Evolutionary conservation across 2,329 filamentous ascomycete species (phyloP).

Genomic region (Fusarium praegraminearum): DNA sequence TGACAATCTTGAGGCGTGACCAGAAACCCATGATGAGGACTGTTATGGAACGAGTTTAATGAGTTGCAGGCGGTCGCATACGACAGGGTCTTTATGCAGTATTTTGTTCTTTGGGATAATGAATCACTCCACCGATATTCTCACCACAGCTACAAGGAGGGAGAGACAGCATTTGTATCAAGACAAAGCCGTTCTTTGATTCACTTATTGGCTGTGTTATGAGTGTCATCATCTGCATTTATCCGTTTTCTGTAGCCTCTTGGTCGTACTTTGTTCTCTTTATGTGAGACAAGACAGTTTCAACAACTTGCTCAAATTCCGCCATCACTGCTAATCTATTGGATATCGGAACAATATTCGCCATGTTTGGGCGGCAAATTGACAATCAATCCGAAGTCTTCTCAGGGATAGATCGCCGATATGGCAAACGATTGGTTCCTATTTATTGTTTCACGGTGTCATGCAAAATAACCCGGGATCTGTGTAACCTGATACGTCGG

Average conservation of each 20-base stretch:
- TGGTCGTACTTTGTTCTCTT: not conserved
- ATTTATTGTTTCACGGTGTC: not conserved
- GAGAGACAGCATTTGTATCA: not conserved
- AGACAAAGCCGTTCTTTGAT: not conserved
- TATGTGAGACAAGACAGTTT: not conserved
- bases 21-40: not conserved
- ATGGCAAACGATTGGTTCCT: not conserved
- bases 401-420: too few species aligned
- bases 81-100: not conserved
- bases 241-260: not conserved
- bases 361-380: not conserved
- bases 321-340: not conserved
- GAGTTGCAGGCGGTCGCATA: not conserved
- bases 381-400: not conserved
- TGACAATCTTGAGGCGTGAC: not conserved
- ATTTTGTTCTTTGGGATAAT: not conserved
- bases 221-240: not conserved
- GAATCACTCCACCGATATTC: not conserved
- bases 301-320: not conserved
- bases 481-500: not conserved
- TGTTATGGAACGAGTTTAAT: not conserved
- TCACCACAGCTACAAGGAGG: not conserved
- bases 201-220: not conserved
- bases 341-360: not conserved
- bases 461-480: not conserved